phyloP scores from a whole-genome alignment of 108 stramenopile genomes.

The Phaeodactylum tricornutum region DNA sequence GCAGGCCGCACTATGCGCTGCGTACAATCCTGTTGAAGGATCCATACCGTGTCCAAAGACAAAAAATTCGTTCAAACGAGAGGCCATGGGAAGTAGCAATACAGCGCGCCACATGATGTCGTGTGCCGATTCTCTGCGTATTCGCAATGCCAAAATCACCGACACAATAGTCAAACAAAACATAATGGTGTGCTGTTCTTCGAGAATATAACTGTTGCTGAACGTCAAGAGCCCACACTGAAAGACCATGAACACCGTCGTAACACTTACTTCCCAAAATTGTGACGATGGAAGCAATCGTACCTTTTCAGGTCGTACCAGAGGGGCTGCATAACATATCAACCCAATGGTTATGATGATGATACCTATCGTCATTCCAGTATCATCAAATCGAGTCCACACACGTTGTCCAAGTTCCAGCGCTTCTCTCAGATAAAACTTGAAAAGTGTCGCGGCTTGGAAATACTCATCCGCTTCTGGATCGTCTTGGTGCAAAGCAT shows the following conservation, averaged over 20 bases:
- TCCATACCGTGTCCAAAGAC: slow-evolving; percentile 73
- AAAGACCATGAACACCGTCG: slow-evolving; percentile 42
- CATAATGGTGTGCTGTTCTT: slow-evolving; percentile 50
- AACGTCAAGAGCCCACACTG: slow-evolving; percentile 63
- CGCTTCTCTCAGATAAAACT: slow-evolving; percentile 58
- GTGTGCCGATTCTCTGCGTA: slow-evolving; percentile 14
- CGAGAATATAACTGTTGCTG: slow-evolving; percentile 71
- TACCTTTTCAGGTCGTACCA: no score
- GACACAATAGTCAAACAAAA: slow-evolving; percentile 52
- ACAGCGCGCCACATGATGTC: slow-evolving; percentile 7
- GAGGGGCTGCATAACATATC: slow-evolving; percentile 9
- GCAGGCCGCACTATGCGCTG: slow-evolving; percentile 42
- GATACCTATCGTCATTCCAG: slow-evolving; percentile 64
- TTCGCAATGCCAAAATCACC: slow-evolving; percentile 20
- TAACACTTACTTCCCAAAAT: slow-evolving; percentile 19
- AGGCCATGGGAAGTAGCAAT: slow-evolving; percentile 33
- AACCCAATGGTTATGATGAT: slow-evolving; percentile 33
- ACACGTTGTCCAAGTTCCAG: slow-evolving; percentile 69
- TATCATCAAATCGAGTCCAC: slow-evolving; percentile 77
- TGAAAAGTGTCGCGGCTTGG: slow-evolving; percentile 62
- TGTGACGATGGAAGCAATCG: slow-evolving; percentile 13
- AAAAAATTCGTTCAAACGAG: slow-evolving; percentile 41
- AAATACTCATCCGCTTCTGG: slow-evolving; percentile 46
- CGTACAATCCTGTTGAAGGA: slow-evolving; percentile 63
- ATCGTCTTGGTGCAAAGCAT: slow-evolving; percentile 31